Evolutionary conservation across 805 yeast species (phyloP).

Genomic region (Saturnispora galanensis): DNA sequence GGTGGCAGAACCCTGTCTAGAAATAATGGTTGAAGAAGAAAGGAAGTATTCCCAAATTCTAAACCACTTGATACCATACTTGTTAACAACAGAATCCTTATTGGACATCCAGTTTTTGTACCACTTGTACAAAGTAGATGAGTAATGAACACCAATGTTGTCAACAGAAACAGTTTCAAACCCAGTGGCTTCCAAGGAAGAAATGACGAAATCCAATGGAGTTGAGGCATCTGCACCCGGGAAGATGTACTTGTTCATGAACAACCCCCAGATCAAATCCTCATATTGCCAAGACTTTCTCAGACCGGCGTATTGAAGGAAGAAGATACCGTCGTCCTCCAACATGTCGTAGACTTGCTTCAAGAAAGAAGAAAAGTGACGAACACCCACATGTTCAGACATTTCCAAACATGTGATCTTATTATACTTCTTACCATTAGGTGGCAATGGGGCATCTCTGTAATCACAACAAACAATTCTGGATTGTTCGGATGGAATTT

Average conservation of each 20-base stretch:
- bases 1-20: constrained; percentile 90
- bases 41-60: constrained; percentile 90
- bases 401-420: constrained; percentile 87
- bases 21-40: constrained; percentile 69
- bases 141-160: constrained; percentile 87
- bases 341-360: constrained; percentile 76
- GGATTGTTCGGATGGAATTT: constrained; percentile 59
- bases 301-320: constrained; percentile 80
- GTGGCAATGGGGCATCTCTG: constrained; percentile 78
- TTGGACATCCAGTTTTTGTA: constrained; percentile 88
- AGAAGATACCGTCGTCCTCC: constrained; percentile 86
- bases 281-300: constrained; percentile 93
- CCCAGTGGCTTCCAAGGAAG: constrained; percentile 71
- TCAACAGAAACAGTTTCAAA: constrained; percentile 78
- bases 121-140: constrained; percentile 90
- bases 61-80: constrained; percentile 84
- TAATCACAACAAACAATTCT: constrained; percentile 75
- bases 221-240: constrained; percentile 98
- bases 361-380: constrained; percentile 68
- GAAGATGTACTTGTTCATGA: constrained; percentile 93
- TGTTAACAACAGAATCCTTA: constrained; percentile 62
- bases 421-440: constrained; percentile 53
- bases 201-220: constrained; percentile 75
- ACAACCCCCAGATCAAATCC: constrained; percentile 88
- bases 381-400: constrained; percentile 94